Evolutionary conservation across 2,329 filamentous ascomycete species (phyloP).

Genomic region (Tolypocladium sp.): DNA sequence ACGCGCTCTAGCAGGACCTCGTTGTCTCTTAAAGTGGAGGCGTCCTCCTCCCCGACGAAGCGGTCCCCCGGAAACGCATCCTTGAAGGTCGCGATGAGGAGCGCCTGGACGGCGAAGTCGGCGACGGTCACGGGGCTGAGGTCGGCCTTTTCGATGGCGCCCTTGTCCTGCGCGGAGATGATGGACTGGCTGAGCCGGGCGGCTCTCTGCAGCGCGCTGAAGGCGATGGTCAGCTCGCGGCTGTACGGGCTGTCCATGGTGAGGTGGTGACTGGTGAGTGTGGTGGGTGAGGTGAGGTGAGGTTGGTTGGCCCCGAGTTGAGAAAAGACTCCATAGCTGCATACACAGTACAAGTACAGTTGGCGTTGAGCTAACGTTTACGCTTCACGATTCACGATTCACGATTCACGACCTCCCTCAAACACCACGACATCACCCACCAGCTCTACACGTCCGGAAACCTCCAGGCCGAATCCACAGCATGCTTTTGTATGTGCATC

Average conservation of each 20-base stretch:
- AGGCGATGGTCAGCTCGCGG: conserved; percentile 32
- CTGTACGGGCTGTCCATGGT: conserved; percentile 33
- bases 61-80: conserved; percentile 39
- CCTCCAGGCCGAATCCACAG: neutral
- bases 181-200: conserved; percentile 40
- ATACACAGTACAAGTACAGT: conserved; percentile 8
- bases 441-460: too few species aligned
- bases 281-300: neutral
- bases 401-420: too few species aligned
- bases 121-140: conserved; percentile 49
- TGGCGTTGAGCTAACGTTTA: neutral
- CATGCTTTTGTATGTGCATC: neutral
- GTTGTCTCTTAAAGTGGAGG: conserved; percentile 34
- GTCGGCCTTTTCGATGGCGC: conserved; percentile 42
- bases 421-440: neutral
- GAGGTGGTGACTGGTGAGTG: neutral
- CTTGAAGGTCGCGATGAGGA: conserved; percentile 41
- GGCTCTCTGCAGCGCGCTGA: conserved; percentile 33
- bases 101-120: conserved; percentile 50
- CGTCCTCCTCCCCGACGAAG: conserved; percentile 48
- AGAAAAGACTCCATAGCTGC: conserved; percentile 16
- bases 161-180: conserved; percentile 37
- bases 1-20: conserved; percentile 34
- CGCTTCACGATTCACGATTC: neutral
- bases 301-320: conserved; percentile 10